Conservation (phyloP, 2,329 filamentous ascomycete genomes). For the Pyrenochaeta sp. region DNA sequence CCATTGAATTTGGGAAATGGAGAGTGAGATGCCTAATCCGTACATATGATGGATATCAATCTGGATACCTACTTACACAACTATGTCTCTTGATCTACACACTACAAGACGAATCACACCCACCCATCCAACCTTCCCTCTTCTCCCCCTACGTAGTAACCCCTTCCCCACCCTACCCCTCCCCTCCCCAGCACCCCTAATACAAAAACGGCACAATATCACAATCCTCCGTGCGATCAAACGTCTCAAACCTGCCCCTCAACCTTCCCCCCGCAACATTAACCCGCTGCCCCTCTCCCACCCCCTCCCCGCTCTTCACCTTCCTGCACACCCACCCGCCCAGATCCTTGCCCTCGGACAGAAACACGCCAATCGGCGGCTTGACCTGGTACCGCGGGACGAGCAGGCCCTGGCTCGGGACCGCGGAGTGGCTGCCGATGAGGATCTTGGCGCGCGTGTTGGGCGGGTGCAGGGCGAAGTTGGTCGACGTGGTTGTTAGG, state of each 20-base stretch:
- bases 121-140: too few relatives aligned
- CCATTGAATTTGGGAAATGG: too few relatives aligned
- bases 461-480: too few relatives aligned
- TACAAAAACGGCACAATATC: conserved; percentile 4
- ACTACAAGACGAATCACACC: too few relatives aligned
- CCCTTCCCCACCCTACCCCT: too few relatives aligned
- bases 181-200: too few relatives aligned
- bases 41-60: too few relatives aligned
- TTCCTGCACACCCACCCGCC: conserved; percentile 4
- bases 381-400: conserved; percentile 2
- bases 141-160: too few relatives aligned
- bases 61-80: too few relatives aligned
- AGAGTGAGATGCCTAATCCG: too few relatives aligned
- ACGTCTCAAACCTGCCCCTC: conserved; percentile 4
- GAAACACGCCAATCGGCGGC: conserved; percentile 2
- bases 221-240: conserved; percentile 6
- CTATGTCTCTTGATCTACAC: too few relatives aligned
- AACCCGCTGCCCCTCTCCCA: background rate
- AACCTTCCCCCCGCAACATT: conserved; percentile 3
- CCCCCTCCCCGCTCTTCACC: background rate
- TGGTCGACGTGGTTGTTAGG: too few relatives aligned
- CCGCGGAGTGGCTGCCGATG: background rate
- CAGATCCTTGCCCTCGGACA: conserved; percentile 1
- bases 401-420: background rate
- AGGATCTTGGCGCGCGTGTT: conserved; percentile 1